These are phyloP conservation scores for Tetratostichococcus sp. DNA, from an alignment of 139 green algal species.

Conservation along the genomic window DNA sequence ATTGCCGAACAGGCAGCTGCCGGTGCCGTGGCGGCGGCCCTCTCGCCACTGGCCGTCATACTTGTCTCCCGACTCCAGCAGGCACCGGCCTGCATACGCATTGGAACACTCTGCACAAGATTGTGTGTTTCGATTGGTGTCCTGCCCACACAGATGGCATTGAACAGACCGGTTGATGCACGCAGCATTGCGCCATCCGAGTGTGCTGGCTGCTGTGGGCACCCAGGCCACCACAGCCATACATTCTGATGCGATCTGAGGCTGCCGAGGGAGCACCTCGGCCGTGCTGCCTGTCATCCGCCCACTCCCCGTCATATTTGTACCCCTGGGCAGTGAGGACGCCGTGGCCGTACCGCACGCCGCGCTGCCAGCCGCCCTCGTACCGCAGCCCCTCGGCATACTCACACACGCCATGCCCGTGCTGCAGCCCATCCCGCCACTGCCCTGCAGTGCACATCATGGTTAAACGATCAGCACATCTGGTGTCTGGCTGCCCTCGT, in stretches of 20 bases:
- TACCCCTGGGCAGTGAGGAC: conserved; percentile 23
- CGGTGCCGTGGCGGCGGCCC: conserved; percentile 2
- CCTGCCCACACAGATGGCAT: too few relatives aligned
- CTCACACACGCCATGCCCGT: conserved; percentile 25
- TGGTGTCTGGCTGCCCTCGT: too few relatives aligned
- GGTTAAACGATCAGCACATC: too few relatives aligned
- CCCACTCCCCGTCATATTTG: conserved; percentile 37
- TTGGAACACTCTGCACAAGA: background rate
- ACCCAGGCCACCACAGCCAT: background rate
- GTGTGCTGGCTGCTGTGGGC: too few relatives aligned
- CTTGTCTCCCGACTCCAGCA: background rate
- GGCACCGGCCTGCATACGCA: background rate
- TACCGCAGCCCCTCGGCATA: background rate
- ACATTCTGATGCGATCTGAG: too few relatives aligned
- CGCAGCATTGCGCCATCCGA: too few relatives aligned
- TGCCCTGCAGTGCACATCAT: conserved; percentile 20
- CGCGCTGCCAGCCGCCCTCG: conserved; percentile 12
- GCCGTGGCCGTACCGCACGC: conserved; percentile 15
- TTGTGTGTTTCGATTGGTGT: too few relatives aligned
- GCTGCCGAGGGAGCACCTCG: too few relatives aligned
- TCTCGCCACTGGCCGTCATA: conserved; percentile 34
- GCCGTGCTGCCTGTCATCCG: conserved; percentile 15
- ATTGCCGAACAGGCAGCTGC: conserved; percentile 35
- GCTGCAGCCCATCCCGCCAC: conserved; percentile 24
- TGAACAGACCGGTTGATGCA: too few relatives aligned